Evolutionary conservation across 495 filamentous ascomycete species (phyloP).

Genomic region (Neurospora intermedia): DNA sequence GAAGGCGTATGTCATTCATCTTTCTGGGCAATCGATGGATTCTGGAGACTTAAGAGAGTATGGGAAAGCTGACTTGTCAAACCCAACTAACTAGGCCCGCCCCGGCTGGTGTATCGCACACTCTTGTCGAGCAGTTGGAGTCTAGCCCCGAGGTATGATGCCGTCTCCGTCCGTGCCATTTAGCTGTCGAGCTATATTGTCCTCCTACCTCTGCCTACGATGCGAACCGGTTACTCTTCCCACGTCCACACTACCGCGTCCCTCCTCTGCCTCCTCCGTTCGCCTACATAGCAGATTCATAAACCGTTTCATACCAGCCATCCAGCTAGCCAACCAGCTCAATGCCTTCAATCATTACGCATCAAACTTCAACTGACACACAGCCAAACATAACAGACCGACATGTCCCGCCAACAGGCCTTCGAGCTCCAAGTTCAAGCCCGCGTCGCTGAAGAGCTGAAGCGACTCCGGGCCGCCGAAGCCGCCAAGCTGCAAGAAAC

Average conservation of each 20-base stretch:
- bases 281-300: neutral
- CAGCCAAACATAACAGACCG: constrained; percentile 45
- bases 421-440: constrained; percentile 81
- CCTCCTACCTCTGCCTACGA: neutral
- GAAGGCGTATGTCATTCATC: constrained; percentile 30
- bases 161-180: neutral
- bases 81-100: constrained; percentile 47
- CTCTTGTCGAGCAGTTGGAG: constrained; percentile 72
- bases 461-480: constrained; percentile 53
- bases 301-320: constrained; percentile 1
- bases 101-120: constrained; percentile 77
- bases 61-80: neutral
- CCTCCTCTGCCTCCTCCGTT: neutral
- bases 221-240: neutral
- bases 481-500: constrained; percentile 48
- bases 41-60: neutral
- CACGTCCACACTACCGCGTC: neutral
- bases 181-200: neutral
- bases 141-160: constrained; percentile 71
- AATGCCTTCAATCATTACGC: neutral
- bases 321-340: neutral
- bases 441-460: constrained; percentile 77
- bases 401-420: constrained; percentile 71
- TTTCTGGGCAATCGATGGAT: neutral
- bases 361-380: neutral